Base-by-base conservation (phyloP, 768 basidiomycete species). In the Nidularia pulvinata region DNA sequence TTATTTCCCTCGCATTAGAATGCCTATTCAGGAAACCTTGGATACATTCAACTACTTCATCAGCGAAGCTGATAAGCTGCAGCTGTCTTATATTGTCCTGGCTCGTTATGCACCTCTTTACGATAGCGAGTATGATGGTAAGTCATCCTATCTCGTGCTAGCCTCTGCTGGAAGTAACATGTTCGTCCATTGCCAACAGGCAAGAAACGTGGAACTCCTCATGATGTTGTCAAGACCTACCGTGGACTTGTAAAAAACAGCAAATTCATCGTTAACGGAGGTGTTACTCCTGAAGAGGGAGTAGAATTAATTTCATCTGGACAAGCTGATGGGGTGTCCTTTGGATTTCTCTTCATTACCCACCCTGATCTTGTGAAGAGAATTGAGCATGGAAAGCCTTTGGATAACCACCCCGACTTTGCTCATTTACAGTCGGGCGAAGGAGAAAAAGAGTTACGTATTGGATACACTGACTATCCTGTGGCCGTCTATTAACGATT, bases 11-110 rank as follows among this genome's bases (percentile, higher is more conserved):
- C 37, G 10, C 10, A 10, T 32, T 51, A 75, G 72, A 33, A 78
- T 79, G 75, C 71, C 76, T 1, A 62, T 80, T 6, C 58, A 74
- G 51, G 76, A 80, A 11, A 74, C 75, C 4, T 53, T 77, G 34
- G 72, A 71, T 16, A 77, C 75, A 0, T 79, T 54, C 64, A 63
- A 54, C 11, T 75, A 79, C 58, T 74, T 76, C 61, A 58, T 78
- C 49, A 56, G 61, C 11, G 72, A 76, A 53, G 70, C 72, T 2
- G 72, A 76, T 51, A 71, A 73, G 49, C 66, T 78, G 7, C 61
- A 57, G 22, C 44, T 72, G 30, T 19, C 19, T 19, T 19, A 19
- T 19, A 19, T 19, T 19, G 19, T 19, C 19, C 19, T 19, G 19
- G 19, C 39, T 69, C 11, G 9, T 13, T 25, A 46, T 46, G 11